Conservation (phyloP, 345 rosid genomes). For the Crucihimalaya himalaica region DNA sequence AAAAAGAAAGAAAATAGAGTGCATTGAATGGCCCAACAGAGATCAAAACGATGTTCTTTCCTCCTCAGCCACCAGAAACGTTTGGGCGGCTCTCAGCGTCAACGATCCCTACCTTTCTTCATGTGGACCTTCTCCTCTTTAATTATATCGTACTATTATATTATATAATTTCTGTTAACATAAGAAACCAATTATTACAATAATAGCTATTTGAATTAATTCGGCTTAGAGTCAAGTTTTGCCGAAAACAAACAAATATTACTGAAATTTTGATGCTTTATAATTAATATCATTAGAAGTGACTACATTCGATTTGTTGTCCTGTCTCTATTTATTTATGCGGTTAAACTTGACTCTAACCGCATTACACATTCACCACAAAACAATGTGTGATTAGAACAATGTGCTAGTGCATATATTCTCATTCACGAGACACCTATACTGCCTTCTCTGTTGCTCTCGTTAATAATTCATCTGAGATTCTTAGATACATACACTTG, state of each 20-base stretch:
- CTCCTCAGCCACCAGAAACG: constrained; percentile 37
- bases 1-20: not conserved
- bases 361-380: not conserved
- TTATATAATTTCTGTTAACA: not conserved
- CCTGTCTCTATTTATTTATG: too few relatives aligned
- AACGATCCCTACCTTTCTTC: constrained; percentile 24
- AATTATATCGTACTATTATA: not conserved
- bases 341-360: not conserved
- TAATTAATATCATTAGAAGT: not conserved
- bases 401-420: not conserved
- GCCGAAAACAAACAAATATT: too few relatives aligned
- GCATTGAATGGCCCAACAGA: constrained; percentile 21
- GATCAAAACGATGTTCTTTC: constrained; percentile 21
- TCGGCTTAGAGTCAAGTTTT: too few relatives aligned
- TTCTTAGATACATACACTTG: not conserved
- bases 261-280: not conserved
- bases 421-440: constrained; percentile 13
- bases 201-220: too few relatives aligned
- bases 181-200: too few relatives aligned
- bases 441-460: constrained; percentile 13
- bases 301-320: not conserved
- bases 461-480: constrained; percentile 25
- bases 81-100: constrained; percentile 37
- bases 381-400: not conserved
- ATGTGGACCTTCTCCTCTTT: constrained; percentile 19